Evolutionary conservation across 768 basidiomycete species (phyloP).

Genomic region (Mycena epipterygia): DNA sequence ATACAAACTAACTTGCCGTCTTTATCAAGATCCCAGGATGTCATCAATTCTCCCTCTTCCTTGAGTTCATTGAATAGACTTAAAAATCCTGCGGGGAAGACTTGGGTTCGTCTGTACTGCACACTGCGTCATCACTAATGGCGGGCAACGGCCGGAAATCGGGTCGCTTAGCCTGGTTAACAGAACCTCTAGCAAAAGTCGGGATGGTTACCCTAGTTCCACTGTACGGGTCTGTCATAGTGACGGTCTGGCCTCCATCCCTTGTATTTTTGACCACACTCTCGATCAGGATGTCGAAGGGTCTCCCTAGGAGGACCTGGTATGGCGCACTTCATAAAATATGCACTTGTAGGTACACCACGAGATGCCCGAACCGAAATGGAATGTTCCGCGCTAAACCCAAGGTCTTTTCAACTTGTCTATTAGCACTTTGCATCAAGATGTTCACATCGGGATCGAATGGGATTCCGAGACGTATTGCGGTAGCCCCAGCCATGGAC

Average conservation of each 20-base stretch:
- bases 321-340: neutral
- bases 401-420: neutral
- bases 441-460: neutral
- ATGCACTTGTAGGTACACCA: neutral
- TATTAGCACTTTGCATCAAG: neutral
- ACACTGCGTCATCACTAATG: no score
- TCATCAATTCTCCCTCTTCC: constrained; percentile 6
- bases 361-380: neutral
- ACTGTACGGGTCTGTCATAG: neutral
- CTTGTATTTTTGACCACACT: neutral
- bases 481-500: neutral
- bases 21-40: neutral
- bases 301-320: neutral
- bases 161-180: no score
- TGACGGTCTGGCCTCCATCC: neutral
- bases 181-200: no score
- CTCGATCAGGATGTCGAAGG: neutral
- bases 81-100: neutral
- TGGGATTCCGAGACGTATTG: neutral
- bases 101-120: no score
- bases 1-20: no score
- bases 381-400: neutral
- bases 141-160: no score
- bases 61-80: neutral
- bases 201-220: neutral